Evolutionary conservation across 2,329 filamentous ascomycete species (phyloP), one percentile per base, ranked within the genome.

Genomic region (Fusarium palustre): DNA sequence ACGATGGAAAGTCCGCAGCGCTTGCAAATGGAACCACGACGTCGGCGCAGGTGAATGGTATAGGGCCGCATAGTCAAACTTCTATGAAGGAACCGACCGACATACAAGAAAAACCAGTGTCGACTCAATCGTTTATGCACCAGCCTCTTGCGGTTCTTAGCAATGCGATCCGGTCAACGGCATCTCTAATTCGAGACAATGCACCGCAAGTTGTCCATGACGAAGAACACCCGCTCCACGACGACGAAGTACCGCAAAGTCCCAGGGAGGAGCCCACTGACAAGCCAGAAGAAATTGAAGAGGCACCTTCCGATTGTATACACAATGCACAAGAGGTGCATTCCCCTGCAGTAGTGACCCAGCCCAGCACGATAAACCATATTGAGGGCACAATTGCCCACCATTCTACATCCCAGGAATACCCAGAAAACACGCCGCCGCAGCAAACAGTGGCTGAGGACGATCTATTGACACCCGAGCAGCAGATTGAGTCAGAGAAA

Each of bases 101-200:
- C 24, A 28, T 38, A 12, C 42, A 49, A 13, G 22, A 30, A 36
- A 54, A 22, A 12, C 54, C 62, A 31, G 25, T 41, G 20, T 56
- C 66, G 11, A 33, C 66, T 25, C 53, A 52, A 6, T 70, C 66
- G 7, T 69, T 66, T 24, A 48, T 59, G 15, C 49, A 70, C 28
- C 54, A 39, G 25, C 63, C 66, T 24, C 46, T 61, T 38, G 45
- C 53, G 30, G 49, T 58, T 39, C 54, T 67, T 11, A 59, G 22
- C 38, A 49, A 50, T 48, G 53, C 66, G 11, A 39, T 64, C 39
- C 53, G 57, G 24, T 66, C 66, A 49, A 55, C 50, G 16, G 46
- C 57, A 24, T 50, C 41, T 52, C 20, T 63, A 16, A 46, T 69
- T 11, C 62, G 64, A 16, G 54, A 42, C 12, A 53, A 48, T 39